Conservation (phyloP, 306 rosid genomes). For the Amphicarpaea edgeworthii region DNA sequence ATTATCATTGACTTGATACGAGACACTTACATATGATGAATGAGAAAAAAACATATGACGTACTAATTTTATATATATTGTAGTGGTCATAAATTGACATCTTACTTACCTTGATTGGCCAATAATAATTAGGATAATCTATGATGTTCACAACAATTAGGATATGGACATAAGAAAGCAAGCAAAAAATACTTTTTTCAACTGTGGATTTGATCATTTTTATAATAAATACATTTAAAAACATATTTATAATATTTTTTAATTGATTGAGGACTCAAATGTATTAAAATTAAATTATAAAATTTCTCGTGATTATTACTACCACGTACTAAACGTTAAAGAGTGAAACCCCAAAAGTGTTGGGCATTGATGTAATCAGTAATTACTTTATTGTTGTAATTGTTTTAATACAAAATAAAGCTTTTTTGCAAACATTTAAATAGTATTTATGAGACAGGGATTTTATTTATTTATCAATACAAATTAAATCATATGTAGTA, state of each 20-base stretch:
- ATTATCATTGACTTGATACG: constrained; percentile 2
- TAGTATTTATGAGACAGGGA: background rate
- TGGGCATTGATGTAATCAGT: background rate
- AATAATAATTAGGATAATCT: constrained; percentile 6
- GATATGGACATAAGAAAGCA: background rate
- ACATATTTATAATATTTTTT: too few species aligned
- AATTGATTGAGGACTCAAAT: too few species aligned
- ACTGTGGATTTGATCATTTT: too few species aligned
- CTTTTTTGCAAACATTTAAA: background rate
- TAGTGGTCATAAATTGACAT: constrained; percentile 7
- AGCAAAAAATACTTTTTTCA: too few species aligned
- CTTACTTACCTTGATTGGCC: constrained; percentile 25
- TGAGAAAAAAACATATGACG: background rate
- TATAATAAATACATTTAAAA: too few species aligned
- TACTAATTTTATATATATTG: constrained; percentile 11
- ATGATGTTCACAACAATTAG: background rate
- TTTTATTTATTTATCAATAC: background rate
- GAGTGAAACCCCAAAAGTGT: background rate
- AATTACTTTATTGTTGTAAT: background rate
- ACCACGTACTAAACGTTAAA: background rate
- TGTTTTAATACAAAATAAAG: background rate
- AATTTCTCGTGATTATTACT: background rate
- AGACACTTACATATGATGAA: constrained; percentile 9
- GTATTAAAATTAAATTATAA: too few species aligned
- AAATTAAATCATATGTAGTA: background rate